A percentile compares a stretch with the other conserved stretches of the same genome.
phyloP scores from a whole-genome alignment of 148 eudicot species.

The Rheum nobile region DNA sequence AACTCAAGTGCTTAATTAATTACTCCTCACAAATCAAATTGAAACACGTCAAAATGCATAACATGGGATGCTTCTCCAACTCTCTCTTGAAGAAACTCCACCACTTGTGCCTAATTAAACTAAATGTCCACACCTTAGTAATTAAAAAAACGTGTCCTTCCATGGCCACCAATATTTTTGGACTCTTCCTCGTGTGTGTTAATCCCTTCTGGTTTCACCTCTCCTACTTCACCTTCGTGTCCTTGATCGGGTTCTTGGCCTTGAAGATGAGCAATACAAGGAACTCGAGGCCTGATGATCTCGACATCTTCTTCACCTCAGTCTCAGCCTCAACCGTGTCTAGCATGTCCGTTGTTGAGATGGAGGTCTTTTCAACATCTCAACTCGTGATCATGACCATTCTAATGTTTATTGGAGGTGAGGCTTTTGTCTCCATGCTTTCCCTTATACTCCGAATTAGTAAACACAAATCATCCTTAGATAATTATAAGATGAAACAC shows the following conservation, averaged over 20 bases:
- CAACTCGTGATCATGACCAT: constrained; percentile 47
- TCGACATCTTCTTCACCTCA: constrained; percentile 49
- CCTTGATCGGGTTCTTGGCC: constrained; percentile 20
- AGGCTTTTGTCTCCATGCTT: constrained; percentile 51
- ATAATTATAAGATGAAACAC: constrained; percentile 13
- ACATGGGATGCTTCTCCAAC: not conserved
- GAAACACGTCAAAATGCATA: not conserved
- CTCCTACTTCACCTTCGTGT: constrained; percentile 25
- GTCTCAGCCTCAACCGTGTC: constrained; percentile 49
- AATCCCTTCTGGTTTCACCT: constrained; percentile 27
- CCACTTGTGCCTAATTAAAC: not conserved
- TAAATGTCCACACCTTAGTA: not conserved
- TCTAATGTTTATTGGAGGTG: constrained; percentile 63
- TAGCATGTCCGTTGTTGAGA: constrained; percentile 62
- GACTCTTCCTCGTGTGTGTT: constrained; percentile 3
- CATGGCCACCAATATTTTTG: not conserved
- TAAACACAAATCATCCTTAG: not conserved
- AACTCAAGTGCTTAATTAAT: not conserved
- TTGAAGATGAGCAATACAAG: constrained; percentile 7
- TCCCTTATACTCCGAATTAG: constrained; percentile 31
- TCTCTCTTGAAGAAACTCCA: not conserved
- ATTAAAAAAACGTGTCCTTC: not conserved
- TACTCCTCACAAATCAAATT: not conserved
- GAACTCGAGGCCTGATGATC: constrained; percentile 8
- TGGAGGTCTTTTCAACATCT: constrained; percentile 56